Evolutionary conservation across 495 filamentous ascomycete genomes (phyloP).

Genomic region (Penicillium herquei): DNA sequence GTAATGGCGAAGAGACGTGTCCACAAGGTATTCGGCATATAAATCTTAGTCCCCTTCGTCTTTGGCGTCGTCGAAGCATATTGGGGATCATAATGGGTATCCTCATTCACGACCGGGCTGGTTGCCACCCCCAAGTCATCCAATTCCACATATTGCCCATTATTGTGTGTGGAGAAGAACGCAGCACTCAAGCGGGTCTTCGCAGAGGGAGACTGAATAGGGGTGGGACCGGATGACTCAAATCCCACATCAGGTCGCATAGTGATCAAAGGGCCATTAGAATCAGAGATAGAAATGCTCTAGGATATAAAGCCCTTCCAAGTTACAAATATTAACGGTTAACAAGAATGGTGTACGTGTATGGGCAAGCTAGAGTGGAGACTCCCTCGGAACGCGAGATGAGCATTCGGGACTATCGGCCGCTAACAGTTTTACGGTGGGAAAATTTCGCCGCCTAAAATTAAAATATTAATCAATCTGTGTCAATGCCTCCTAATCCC

Average conservation of each 20-base stretch:
- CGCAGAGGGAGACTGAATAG: constrained; percentile 2
- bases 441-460: background rate
- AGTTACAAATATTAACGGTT: background rate
- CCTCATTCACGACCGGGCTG: background rate
- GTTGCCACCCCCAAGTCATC: constrained; percentile 8
- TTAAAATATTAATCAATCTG: background rate
- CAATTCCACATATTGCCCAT: constrained; percentile 12
- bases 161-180: constrained; percentile 6
- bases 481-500: background rate
- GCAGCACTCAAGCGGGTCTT: constrained; percentile 6
- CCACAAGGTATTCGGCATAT: constrained; percentile 22
- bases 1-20: constrained; percentile 18
- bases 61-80: background rate
- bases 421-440: background rate
- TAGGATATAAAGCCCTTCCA: too few species aligned
- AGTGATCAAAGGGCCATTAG: constrained; percentile 1
- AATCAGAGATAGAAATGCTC: background rate
- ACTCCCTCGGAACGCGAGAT: background rate
- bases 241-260: constrained; percentile 9
- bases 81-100: background rate
- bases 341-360: background rate
- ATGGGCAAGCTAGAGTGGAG: background rate
- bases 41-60: constrained; percentile 1
- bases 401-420: constrained; percentile 1
- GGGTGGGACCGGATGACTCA: constrained; percentile 4